Conservation (phyloP, 306 rosid genomes). For the Oxytropis ochrocephala region DNA sequence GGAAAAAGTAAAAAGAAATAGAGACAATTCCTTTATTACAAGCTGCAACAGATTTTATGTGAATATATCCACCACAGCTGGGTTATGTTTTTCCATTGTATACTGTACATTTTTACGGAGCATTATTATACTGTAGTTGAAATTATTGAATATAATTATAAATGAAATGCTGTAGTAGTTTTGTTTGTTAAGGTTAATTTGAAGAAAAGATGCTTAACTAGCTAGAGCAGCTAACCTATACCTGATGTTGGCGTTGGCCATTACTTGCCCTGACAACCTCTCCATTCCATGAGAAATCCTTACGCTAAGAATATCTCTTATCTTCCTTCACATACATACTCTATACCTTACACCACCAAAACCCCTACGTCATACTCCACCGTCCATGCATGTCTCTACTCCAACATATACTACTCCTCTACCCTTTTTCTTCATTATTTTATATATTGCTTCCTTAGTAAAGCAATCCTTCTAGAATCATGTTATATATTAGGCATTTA, state of each 20-base stretch:
- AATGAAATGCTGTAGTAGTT: no score
- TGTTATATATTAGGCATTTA: not conserved
- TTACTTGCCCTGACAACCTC: slow-evolving; percentile 59
- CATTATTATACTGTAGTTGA: not conserved
- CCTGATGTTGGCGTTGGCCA: slow-evolving; percentile 38
- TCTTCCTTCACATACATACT: slow-evolving; percentile 5
- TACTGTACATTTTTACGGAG: no score
- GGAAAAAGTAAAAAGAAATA: no score
- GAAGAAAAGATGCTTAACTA: slow-evolving; percentile 48
- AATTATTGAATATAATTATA: no score
- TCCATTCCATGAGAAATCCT: slow-evolving; percentile 27
- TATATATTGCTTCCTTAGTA: not conserved
- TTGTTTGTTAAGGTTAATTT: not conserved
- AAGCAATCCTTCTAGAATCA: not conserved
- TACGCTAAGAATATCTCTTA: slow-evolving; percentile 65
- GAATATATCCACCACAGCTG: no score
- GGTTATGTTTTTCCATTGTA: no score
- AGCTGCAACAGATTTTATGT: no score
- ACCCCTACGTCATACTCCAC: slow-evolving; percentile 30
- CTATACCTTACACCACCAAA: slow-evolving; percentile 35
- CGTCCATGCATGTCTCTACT: slow-evolving; percentile 34
- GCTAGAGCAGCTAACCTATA: slow-evolving; percentile 8
- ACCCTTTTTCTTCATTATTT: not conserved
- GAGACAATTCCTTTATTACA: no score
- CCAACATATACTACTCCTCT: slow-evolving; percentile 20